Evolutionary conservation across 768 basidiomycete species (phyloP).

Genomic region (Roridomyces roridus): DNA sequence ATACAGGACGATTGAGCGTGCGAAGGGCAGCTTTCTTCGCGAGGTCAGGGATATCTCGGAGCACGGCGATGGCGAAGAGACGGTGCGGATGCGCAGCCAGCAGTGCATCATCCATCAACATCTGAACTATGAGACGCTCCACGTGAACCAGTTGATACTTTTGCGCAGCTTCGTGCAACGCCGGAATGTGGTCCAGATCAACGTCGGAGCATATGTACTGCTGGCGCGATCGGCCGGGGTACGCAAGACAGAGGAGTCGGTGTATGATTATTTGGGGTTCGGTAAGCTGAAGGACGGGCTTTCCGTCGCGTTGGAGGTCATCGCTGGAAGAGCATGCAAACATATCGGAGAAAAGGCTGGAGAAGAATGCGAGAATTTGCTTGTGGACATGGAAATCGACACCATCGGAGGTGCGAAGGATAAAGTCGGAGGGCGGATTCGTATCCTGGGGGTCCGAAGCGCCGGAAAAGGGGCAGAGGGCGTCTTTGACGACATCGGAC

Average conservation of each 20-base stretch:
- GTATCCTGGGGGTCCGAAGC: no score
- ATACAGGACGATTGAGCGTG: neutral
- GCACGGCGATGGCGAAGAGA: conserved; percentile 1
- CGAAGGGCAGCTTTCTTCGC: conserved; percentile 1
- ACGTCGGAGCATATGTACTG: neutral
- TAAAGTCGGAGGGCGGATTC: no score
- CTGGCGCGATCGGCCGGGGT: neutral
- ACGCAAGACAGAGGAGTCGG: neutral
- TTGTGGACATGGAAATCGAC: no score
- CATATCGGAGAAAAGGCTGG: no score
- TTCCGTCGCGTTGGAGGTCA: neutral
- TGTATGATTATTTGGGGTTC: neutral
- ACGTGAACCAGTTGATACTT: conserved; percentile 5
- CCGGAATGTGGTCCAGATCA: neutral
- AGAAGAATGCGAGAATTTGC: no score
- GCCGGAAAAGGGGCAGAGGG: no score
- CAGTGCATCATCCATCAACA: neutral
- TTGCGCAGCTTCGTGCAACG: neutral
- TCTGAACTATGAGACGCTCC: neutral
- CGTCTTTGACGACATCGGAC: no score
- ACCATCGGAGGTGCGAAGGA: no score
- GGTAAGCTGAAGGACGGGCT: neutral
- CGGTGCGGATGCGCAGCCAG: neutral
- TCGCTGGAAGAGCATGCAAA: no score
- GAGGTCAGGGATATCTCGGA: neutral